Conservation (phyloP, 176 grass and related monocot species). For the Rhynchospora pubera region DNA sequence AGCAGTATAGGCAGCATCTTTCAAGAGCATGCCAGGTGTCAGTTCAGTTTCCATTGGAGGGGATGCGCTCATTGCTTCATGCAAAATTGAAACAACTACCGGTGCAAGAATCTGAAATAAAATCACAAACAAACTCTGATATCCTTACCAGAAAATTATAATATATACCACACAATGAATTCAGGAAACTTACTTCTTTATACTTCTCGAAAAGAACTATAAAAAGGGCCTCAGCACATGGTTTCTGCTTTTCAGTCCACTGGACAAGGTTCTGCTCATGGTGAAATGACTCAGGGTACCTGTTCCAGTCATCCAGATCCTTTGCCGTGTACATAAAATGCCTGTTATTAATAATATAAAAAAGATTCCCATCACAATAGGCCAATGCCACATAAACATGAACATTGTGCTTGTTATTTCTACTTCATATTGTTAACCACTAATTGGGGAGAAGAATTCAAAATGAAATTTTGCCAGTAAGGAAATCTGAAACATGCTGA, state of each 20-base stretch:
- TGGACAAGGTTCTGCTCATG: conserved; percentile 97
- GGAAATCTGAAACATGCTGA: background rate
- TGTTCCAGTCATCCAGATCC: conserved; percentile 88
- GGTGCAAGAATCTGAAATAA: conserved; percentile 68
- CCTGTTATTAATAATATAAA: conserved; percentile 33
- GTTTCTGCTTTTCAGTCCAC: conserved; percentile 86
- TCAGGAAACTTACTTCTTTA: conserved; percentile 43
- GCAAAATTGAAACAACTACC: conserved; percentile 79
- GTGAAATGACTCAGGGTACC: conserved; percentile 81
- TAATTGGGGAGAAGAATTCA: background rate
- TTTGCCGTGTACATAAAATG: conserved; percentile 95
- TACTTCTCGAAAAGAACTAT: conserved; percentile 96
- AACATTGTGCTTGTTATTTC: background rate
- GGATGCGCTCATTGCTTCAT: conserved; percentile 73
- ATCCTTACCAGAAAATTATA: background rate
- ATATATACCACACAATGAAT: conserved; percentile 14
- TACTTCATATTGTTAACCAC: background rate
- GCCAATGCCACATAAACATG: background rate
- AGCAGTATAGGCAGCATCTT: conserved; percentile 94
- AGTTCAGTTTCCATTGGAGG: conserved; percentile 78
- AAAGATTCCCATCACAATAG: background rate
- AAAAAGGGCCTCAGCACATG: conserved; percentile 93
- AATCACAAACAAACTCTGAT: conserved; percentile 1
- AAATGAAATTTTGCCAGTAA: background rate
- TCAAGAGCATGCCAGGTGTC: conserved; percentile 90